Percentiles rank a stretch among this genome's conserved stretches.
phyloP scores from a whole-genome alignment of 768 basidiomycete species.

The Guyanaporus albipodus region DNA sequence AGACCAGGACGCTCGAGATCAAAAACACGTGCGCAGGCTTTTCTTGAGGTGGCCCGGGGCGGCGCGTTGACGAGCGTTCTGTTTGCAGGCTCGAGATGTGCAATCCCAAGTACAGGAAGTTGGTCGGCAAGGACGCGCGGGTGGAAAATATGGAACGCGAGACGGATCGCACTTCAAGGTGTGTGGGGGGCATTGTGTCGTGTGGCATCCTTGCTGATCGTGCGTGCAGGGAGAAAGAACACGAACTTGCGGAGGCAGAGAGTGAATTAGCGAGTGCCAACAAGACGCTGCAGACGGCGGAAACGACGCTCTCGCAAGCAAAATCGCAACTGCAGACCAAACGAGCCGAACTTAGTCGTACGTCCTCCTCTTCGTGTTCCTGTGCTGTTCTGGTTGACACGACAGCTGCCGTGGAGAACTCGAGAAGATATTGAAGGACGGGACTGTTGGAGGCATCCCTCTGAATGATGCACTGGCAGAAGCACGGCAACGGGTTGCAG shows the following conservation, averaged over 20 bases:
- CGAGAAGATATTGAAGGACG: conserved; percentile 46
- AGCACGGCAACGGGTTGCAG: conserved; percentile 17
- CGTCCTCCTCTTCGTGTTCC: neutral
- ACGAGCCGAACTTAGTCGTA: conserved; percentile 60
- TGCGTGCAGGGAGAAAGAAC: conserved; percentile 61
- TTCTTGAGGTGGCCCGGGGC: too few relatives aligned
- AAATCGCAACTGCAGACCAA: conserved; percentile 61
- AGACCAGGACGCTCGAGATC: conserved; percentile 61
- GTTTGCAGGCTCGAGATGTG: conserved; percentile 59
- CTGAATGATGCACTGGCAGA: conserved; percentile 49
- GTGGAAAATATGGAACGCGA: conserved; percentile 72
- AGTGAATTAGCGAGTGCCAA: conserved; percentile 40
- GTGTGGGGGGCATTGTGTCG: neutral
- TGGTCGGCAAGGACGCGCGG: conserved; percentile 57
- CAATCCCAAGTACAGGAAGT: conserved; percentile 57
- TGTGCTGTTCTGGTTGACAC: neutral
- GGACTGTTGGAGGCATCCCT: conserved; percentile 35
- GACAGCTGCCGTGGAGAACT: conserved; percentile 4
- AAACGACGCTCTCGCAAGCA: conserved; percentile 56
- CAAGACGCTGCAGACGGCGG: conserved; percentile 56
- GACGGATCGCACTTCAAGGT: conserved; percentile 58
- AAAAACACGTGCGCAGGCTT: conserved; percentile 55
- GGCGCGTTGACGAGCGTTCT: conserved; percentile 4
- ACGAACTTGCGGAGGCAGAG: conserved; percentile 42
- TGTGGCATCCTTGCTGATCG: neutral